phyloP scores from a whole-genome alignment of 257 asterid species.

The Gentiana macrophylla region DNA sequence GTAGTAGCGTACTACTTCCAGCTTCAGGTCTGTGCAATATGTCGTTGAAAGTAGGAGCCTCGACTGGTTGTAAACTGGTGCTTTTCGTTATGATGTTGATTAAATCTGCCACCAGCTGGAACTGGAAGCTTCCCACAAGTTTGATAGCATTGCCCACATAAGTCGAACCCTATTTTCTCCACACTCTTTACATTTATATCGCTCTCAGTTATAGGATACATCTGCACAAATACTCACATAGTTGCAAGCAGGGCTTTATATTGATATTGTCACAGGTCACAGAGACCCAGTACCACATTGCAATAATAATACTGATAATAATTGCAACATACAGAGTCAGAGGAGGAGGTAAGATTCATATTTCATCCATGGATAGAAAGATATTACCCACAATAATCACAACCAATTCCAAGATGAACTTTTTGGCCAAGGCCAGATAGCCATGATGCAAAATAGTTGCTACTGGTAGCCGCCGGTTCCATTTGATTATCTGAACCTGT shows the following conservation, averaged over 20 bases:
- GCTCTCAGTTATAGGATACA: conserved; percentile 49
- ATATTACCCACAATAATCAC: conserved; percentile 71
- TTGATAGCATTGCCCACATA: conserved; percentile 44
- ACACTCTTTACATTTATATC: conserved; percentile 65
- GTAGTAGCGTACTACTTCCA: not conserved
- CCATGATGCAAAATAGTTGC: conserved; percentile 8
- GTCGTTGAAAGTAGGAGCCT: conserved; percentile 2
- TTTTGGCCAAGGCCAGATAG: conserved; percentile 19
- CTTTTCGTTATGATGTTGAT: conserved; percentile 64
- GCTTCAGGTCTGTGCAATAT: conserved; percentile 4
- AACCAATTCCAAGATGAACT: conserved; percentile 45
- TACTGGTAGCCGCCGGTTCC: not conserved
- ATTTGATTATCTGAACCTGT: not conserved
- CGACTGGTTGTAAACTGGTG: conserved; percentile 36
- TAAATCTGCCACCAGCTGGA: conserved; percentile 68
- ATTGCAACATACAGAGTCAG: not conserved
- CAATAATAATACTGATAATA: not conserved
- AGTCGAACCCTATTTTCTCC: conserved; percentile 62
- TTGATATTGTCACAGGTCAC: not conserved
- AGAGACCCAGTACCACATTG: not conserved
- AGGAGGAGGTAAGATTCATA: not conserved
- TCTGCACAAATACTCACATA: conserved; percentile 24
- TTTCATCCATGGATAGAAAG: too few relatives aligned
- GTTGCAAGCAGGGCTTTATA: too few relatives aligned
- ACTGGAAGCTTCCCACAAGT: conserved; percentile 49